Conservation (phyloP, 805 yeast genomes). For the Isabelozyma rhagii region DNA sequence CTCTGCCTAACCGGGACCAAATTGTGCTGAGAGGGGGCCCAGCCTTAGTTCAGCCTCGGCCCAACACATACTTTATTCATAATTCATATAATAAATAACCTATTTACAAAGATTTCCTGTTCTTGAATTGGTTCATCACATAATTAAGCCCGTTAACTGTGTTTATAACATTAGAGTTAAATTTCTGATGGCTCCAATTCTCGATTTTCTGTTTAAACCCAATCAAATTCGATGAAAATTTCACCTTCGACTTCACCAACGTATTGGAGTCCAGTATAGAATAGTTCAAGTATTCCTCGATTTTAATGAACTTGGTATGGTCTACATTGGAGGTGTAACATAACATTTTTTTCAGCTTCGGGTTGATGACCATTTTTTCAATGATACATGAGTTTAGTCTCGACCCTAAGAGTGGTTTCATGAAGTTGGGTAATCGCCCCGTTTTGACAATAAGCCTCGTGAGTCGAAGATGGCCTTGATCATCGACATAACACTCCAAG, state of each 20-base stretch:
- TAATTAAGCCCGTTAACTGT: slow-evolving; percentile 71
- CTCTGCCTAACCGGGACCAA: background rate
- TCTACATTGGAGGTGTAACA: slow-evolving; percentile 83
- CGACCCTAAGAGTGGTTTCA: slow-evolving; percentile 68
- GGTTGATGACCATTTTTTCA: slow-evolving; percentile 74
- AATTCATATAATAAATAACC: background rate
- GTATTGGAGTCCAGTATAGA: slow-evolving; percentile 19
- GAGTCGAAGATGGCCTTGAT: slow-evolving; percentile 62
- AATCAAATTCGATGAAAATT: slow-evolving; percentile 65
- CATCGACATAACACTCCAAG: slow-evolving; percentile 55
- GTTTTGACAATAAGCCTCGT: slow-evolving; percentile 73
- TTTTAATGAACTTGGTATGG: slow-evolving; percentile 71
- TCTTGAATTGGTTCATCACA: slow-evolving; percentile 67
- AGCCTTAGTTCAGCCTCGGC: too few species aligned
- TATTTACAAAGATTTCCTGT: slow-evolving; percentile 8
- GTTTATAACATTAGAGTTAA: slow-evolving; percentile 62
- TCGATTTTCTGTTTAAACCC: slow-evolving; percentile 76
- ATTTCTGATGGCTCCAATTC: slow-evolving; percentile 71
- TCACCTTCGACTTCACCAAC: slow-evolving; percentile 62
- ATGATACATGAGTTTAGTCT: slow-evolving; percentile 76
- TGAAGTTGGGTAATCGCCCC: slow-evolving; percentile 80
- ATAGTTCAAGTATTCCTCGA: slow-evolving; percentile 74
- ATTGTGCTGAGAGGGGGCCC: too few species aligned
- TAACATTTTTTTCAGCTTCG: slow-evolving; percentile 47
- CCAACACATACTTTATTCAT: too few species aligned